Percentiles rank a stretch among this genome's conserved stretches.
Conservation (phyloP, 2,329 filamentous ascomycete species). For the Onygena corvina region DNA sequence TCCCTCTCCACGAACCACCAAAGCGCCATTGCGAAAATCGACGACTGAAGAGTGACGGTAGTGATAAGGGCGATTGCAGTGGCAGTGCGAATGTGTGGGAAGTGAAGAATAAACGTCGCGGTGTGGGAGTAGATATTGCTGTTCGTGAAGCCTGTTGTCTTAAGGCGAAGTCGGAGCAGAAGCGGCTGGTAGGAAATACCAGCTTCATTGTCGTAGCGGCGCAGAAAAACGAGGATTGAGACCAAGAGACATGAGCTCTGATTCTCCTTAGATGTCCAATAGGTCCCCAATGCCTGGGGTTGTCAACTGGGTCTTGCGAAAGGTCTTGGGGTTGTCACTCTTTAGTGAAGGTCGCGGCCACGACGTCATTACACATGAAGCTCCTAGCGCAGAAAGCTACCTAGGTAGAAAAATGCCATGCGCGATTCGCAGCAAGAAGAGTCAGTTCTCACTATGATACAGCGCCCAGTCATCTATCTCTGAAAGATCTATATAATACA, state of each 20-base stretch:
- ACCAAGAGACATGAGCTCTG: neutral
- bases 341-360: neutral
- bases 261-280: neutral
- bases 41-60: neutral
- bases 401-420: no score
- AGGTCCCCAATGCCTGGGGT: no score
- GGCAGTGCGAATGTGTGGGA: neutral
- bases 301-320: no score
- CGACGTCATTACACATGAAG: constrained; percentile 3
- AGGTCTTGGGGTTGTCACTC: no score
- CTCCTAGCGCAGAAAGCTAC: no score
- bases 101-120: neutral
- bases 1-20: constrained; percentile 15
- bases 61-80: neutral
- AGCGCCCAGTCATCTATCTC: no score
- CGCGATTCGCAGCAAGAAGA: no score
- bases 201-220: neutral
- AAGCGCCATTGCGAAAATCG: constrained; percentile 13
- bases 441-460: no score
- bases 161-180: neutral
- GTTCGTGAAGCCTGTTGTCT: neutral
- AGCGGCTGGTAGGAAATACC: neutral
- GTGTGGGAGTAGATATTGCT: neutral
- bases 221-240: neutral
- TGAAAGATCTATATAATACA: no score